phyloP scores from a whole-genome alignment of 768 basidiomycete species.

The Lactifluus piperatus region DNA sequence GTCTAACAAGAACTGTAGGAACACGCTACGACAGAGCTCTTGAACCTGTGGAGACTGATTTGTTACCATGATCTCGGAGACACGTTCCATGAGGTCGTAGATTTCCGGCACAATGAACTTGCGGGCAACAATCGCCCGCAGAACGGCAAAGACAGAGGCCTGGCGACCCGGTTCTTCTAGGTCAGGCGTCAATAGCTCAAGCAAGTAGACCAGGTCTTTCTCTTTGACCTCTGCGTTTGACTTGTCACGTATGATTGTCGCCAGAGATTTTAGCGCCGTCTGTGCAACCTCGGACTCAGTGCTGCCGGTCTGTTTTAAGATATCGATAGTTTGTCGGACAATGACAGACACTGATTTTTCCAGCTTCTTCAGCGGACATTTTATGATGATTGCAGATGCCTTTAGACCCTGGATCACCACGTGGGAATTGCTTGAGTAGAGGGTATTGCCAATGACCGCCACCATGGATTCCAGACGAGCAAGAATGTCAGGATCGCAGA shows the following conservation, averaged over 20 bases:
- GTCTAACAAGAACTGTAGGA: constrained; percentile 92
- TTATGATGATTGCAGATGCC: constrained; percentile 69
- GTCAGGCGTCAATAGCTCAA: constrained; percentile 82
- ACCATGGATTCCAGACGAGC: constrained; percentile 85
- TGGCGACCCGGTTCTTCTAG: constrained; percentile 86
- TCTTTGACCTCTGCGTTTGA: constrained; percentile 76
- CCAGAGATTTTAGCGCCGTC: constrained; percentile 77
- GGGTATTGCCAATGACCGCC: constrained; percentile 78
- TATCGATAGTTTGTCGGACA: constrained; percentile 73
- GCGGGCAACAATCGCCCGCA: constrained; percentile 84
- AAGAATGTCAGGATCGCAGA: constrained; percentile 63
- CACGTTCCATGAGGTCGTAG: constrained; percentile 92
- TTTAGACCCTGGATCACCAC: constrained; percentile 73
- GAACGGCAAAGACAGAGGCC: constrained; percentile 74
- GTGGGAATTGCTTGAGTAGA: constrained; percentile 73
- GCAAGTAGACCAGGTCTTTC: constrained; percentile 76
- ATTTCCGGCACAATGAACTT: constrained; percentile 94
- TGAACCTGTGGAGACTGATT: constrained; percentile 87
- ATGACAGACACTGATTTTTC: constrained; percentile 73
- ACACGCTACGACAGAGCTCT: constrained; percentile 79
- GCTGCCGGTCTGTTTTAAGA: constrained; percentile 73
- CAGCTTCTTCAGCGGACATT: constrained; percentile 73
- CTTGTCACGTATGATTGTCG: constrained; percentile 85
- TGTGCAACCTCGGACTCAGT: constrained; percentile 90
- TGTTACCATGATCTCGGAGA: constrained; percentile 88